Evolutionary conservation across 805 yeast genomes (phyloP).

Genomic region (Starmerella vaccinii): DNA sequence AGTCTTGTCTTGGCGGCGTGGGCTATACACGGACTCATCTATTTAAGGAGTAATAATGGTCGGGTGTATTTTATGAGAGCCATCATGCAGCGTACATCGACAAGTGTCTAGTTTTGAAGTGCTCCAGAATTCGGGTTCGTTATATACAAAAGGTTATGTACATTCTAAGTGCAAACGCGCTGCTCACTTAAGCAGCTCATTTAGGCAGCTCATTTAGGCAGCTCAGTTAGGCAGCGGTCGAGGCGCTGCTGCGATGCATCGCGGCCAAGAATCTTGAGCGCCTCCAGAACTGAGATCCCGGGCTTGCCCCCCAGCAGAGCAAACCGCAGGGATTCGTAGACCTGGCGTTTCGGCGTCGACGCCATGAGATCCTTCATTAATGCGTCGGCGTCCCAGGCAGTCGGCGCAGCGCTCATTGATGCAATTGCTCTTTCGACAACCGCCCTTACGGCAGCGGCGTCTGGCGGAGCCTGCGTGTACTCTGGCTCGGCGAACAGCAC

Average conservation of each 20-base stretch:
- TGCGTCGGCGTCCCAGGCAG: slow-evolving; percentile 3
- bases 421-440: slow-evolving; percentile 4
- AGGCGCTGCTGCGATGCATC: not conserved
- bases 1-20: too few species aligned
- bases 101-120: too few species aligned
- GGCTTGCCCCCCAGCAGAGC: slow-evolving; percentile 62
- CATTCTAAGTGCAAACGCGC: too few species aligned
- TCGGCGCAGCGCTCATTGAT: not conserved
- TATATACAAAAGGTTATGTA: too few species aligned
- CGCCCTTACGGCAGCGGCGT: not conserved
- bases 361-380: slow-evolving; percentile 2
- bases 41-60: too few species aligned
- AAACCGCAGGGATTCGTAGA: slow-evolving; percentile 52
- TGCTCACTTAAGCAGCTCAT: too few species aligned
- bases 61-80: too few species aligned
- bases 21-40: too few species aligned
- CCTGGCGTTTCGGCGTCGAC: slow-evolving; percentile 20
- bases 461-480: slow-evolving; percentile 11
- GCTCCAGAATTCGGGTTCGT: too few species aligned
- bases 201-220: not conserved
- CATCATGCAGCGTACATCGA: too few species aligned
- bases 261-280: slow-evolving; percentile 36
- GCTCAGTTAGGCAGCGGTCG: not conserved
- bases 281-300: slow-evolving; percentile 55
- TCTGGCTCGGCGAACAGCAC: slow-evolving; percentile 12